Base-by-base conservation (phyloP, 257 asterid species). In the Leonotis leonurus region DNA sequence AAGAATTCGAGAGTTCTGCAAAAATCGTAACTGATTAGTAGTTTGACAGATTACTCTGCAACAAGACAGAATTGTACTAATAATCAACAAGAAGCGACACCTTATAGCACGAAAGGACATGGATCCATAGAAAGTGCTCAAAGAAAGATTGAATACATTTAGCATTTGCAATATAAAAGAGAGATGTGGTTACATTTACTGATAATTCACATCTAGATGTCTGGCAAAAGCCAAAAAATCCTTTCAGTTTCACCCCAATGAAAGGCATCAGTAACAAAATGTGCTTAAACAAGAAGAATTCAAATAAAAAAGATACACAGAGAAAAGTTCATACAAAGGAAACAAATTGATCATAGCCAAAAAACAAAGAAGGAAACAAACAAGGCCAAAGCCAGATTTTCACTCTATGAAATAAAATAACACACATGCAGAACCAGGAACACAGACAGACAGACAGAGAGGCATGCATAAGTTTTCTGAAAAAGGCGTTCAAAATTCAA, bases 391-490 rank as follows among this genome's bases (percentile, higher is more conserved):
- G 2, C 11, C 32, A 29, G 30, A 41, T 61, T 54, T 43, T 40
- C 32, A 12, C 45, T 46, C 40, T 17, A 26, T 18, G 33, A 6
- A 53, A 37, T 52, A 13, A 58, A 70, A n/a, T 22, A 53, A 29
- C 36, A 45, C 66, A 17, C 73, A 73, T 73, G 78, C 74, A 62
- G 18, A 32, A 61, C 16, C 29, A 53, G 48, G 58, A 20, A 64
- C 21, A 16, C 9, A 1, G 7, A 49, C 56, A 26, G 9, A 26
- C 22, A 13, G 3, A 50, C 50, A 43, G 6, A 53, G 27, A 8
- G 13, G 6, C 39, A 6, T 2, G 50, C 12, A 21, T 3, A 67
- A 52, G 45, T 43, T 55, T 60, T 44, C 49, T 26, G 43, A 27
- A 9, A 17, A 17, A 56, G 13, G 24, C 8, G 26, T 29, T 10